A percentile compares a stretch with the other conserved stretches of the same genome.
Evolutionary conservation across 2,329 filamentous ascomycete species (phyloP).

Genomic region (Metarhizium robertsii): DNA sequence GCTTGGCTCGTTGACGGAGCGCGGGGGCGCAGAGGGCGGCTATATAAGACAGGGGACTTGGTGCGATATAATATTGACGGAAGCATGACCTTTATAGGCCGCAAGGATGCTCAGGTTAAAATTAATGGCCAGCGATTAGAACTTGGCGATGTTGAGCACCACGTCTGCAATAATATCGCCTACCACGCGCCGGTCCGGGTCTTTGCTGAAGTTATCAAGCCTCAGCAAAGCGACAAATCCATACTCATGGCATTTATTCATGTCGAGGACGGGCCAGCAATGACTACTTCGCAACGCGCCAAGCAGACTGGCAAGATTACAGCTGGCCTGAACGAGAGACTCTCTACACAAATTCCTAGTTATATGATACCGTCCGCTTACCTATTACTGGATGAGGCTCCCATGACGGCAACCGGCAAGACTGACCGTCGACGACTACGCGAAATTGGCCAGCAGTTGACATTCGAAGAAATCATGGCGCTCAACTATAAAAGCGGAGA

Average conservation of each 20-base stretch:
- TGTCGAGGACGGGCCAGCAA: neutral
- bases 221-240: neutral
- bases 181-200: neutral
- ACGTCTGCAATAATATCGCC: neutral
- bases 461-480: neutral
- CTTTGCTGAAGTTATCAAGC: neutral
- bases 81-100: conserved; percentile 32
- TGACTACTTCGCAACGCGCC: too few relatives aligned
- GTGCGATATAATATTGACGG: conserved; percentile 26
- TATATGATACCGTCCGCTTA: conserved; percentile 12
- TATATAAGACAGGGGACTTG: conserved; percentile 40
- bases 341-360: conserved; percentile 8
- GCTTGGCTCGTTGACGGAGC: conserved; percentile 13
- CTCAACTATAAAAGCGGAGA: neutral
- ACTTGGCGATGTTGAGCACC: conserved; percentile 19
- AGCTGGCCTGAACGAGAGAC: conserved; percentile 1
- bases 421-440: conserved; percentile 8
- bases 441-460: neutral
- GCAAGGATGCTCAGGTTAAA: conserved; percentile 47
- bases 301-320: neutral
- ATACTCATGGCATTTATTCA: conserved; percentile 2
- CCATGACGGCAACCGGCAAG: conserved; percentile 9
- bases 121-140: conserved; percentile 44
- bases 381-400: conserved; percentile 9
- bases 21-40: conserved; percentile 9